These are phyloP conservation scores for Corylus heterophylla DNA, from an alignment of 306 rosid genomes.

Conservation along the genomic window DNA sequence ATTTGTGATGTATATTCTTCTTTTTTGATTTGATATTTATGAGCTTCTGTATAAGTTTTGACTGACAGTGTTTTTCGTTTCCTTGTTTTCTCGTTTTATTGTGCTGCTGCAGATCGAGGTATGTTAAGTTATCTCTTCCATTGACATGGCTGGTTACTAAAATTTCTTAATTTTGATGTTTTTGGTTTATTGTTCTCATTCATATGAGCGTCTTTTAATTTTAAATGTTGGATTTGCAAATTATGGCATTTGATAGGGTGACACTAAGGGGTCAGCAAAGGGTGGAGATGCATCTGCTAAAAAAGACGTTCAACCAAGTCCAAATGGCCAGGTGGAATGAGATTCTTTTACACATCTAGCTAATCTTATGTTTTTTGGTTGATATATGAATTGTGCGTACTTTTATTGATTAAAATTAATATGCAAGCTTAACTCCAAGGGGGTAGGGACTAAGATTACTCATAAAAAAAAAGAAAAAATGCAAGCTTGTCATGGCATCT, in stretches of 20 bases:
- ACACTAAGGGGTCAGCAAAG: conserved; percentile 85
- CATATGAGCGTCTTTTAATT: not conserved
- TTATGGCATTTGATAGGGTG: conserved; percentile 63
- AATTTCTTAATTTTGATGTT: conserved; percentile 3
- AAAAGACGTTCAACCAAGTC: conserved; percentile 68
- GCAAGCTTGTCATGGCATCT: conserved; percentile 13
- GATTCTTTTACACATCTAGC: not conserved
- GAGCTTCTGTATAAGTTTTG: conserved; percentile 10
- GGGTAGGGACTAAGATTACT: too few species aligned
- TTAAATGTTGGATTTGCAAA: conserved; percentile 17
- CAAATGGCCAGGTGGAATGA: conserved; percentile 66
- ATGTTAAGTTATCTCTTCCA: conserved; percentile 30
- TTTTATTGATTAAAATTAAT: conserved; percentile 2
- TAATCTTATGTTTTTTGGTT: not conserved
- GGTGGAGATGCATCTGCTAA: conserved; percentile 79
- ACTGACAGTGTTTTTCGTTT: conserved; percentile 26
- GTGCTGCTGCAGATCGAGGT: conserved; percentile 88
- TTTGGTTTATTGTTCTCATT: not conserved
- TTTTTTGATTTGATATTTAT: not conserved
- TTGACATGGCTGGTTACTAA: not conserved
- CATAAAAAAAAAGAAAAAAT: not conserved
- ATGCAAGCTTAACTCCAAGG: not conserved
- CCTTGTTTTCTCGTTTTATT: conserved; percentile 28
- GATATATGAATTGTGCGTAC: not conserved
- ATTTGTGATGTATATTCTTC: not conserved